Base-by-base conservation (phyloP, 2,329 filamentous ascomycete species). In the Fusarium sp. region DNA sequence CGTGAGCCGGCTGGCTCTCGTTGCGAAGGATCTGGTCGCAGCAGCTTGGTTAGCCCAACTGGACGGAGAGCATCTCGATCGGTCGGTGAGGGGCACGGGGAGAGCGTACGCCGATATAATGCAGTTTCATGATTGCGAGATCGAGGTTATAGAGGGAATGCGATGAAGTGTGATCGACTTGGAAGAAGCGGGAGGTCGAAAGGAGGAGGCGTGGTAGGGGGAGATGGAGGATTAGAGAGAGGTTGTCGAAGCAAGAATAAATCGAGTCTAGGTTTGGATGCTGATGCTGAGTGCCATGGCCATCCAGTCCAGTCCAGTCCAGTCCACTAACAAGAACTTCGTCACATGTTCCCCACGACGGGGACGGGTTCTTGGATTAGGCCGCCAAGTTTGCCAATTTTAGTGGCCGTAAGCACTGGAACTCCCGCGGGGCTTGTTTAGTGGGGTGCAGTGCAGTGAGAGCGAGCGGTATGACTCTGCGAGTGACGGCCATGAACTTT, bases 21-120 rank as follows among this genome's bases (percentile, higher is more conserved):
- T 95, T 95, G 78, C 89, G 90, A 73, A 95, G 82, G 76, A 96
- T 86, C 92, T 96, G 61, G 53, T 64, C 49, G 46, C 61, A 57
- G 63, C 57, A 64, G 49, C 49, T 57, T 57, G 51, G 61, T 68
- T 67, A 69, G 67, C 49, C 59, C 63, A 58, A 53, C 55, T 58
- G 32, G 49, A 52, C 33, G 52, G 53, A 53, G 50, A 53, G 50
- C 19, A 35, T 48, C 55, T 61, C 56, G 47, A 53, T 61, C 54
- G 63, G 67, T 67, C 70, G 55, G 55, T 68, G 68, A 71, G 67
- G 61, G 45, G 57, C 61, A 59, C 56, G 46, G 58, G 61, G 63
- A 63, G 60, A 62, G 74, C 88, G 65, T 88, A 95, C 92, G 71
- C 91, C 92, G 74, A 96, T 92, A 78, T 95, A 95, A 77, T 90